Conservation (phyloP, 352 stramenopile genomes). For the Elongisporangium undulatum region DNA sequence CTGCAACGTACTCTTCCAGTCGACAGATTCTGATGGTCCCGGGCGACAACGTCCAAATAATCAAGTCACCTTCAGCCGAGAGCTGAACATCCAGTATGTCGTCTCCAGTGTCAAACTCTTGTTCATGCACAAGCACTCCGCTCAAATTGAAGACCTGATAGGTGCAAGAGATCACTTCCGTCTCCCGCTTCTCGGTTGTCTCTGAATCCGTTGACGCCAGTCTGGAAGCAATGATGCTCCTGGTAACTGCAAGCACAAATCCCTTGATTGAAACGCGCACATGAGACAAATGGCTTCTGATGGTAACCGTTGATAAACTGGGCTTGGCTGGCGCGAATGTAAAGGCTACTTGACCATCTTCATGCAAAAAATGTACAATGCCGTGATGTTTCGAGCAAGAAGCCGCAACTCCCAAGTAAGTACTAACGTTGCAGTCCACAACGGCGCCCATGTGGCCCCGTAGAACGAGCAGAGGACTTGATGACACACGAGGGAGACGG, state of each 20-base stretch:
- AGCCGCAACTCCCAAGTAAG: conserved; percentile 54
- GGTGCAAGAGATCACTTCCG: conserved; percentile 16
- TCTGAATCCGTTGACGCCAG: neutral
- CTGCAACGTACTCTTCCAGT: conserved; percentile 68
- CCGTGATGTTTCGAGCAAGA: conserved; percentile 51
- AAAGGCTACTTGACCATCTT: conserved; percentile 69
- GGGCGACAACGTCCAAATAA: conserved; percentile 55
- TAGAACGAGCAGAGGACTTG: conserved; percentile 54
- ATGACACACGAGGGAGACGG: conserved; percentile 62
- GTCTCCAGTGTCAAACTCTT: conserved; percentile 36
- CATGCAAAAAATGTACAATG: conserved; percentile 70
- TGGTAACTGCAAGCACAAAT: conserved; percentile 50
- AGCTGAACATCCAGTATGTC: conserved; percentile 44
- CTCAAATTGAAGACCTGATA: conserved; percentile 68
- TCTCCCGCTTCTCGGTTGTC: neutral
- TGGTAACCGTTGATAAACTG: conserved; percentile 2
- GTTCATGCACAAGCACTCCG: conserved; percentile 43
- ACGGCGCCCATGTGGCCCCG: conserved; percentile 50
- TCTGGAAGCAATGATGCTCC: conserved; percentile 5
- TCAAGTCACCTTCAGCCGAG: conserved; percentile 62
- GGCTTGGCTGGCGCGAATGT: conserved; percentile 33
- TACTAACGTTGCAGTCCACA: conserved; percentile 61
- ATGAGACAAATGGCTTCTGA: conserved; percentile 21
- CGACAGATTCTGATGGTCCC: conserved; percentile 60
- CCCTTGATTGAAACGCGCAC: conserved; percentile 51